Base-by-base conservation (phyloP, 495 filamentous ascomycete genomes). In the Annulohypoxylon nitens region DNA sequence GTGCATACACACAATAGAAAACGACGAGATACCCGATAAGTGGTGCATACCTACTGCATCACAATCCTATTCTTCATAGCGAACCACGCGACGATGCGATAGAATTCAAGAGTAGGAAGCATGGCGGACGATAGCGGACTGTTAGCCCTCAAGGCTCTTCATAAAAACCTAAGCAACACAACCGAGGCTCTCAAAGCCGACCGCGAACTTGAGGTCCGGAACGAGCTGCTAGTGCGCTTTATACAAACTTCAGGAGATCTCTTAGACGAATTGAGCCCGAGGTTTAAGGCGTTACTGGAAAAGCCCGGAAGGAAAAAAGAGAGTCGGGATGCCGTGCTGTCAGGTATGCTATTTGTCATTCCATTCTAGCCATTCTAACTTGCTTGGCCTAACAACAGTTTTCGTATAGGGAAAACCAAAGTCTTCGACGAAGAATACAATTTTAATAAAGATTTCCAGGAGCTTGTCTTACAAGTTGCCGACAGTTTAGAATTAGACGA, bases 401-500 rank as follows among this genome's bases (percentile, higher is more conserved):
- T 9, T 36, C 50, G 14, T 65, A 51, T 62, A 95, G 93, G 92
- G 23, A 91, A 91, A 74, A 83, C 98, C 63, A 87, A 82, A 16
- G 76, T 96, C 65, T 86, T 87, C 71, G 90, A 90, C 65, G 86
- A 86, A 8, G 89, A 94, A 74, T 98, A 93, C 78, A 74, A 86
- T n/a, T 82, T 98, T 78, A 98, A 97, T 78, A 84, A 90, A 45
- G 90, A 95, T 74, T 98, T 98, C 79, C 87, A 93, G 79, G 90
- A 97, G 79, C 87, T 89, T 62, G 86, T 90, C 37, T 84, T 95
- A 16, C 86, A 92, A 77, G 81, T 98, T 41, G 93, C 95, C 58
- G 95, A 98, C 81, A 90, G 90, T 25, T 85, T 98, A 61, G 88
- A 97, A 72, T 85, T 99, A 30, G 95, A 99, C 81, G 96, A 99